These are phyloP conservation scores for Graphilbum ipis-grandicollis DNA, from an alignment of 2,329 filamentous ascomycete genomes.

Conservation along the genomic window DNA sequence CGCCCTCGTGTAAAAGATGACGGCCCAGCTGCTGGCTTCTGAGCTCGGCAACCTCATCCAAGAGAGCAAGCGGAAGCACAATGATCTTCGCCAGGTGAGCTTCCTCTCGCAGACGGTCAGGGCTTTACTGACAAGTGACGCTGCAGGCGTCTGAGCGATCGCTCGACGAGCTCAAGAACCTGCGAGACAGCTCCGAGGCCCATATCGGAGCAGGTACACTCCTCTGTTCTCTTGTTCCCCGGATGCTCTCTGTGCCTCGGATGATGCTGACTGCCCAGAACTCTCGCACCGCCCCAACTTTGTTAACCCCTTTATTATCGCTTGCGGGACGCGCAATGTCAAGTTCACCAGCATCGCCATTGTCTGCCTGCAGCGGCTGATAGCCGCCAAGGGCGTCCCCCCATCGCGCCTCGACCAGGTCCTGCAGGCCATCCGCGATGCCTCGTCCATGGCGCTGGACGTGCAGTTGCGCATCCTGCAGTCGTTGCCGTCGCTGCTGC, in stretches of 20 bases:
- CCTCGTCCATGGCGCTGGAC: conserved; percentile 64
- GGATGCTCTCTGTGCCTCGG: no score
- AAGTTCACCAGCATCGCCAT: conserved; percentile 82
- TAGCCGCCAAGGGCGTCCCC: conserved; percentile 66
- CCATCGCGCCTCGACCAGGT: conserved; percentile 68
- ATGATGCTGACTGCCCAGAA: no score
- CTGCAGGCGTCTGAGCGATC: conserved; percentile 82
- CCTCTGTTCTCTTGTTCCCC: no score
- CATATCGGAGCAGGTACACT: conserved; percentile 59
- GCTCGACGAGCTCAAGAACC: conserved; percentile 66
- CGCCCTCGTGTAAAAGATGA: conserved; percentile 42
- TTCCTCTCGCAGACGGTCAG: neutral
- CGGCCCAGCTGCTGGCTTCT: conserved; percentile 71
- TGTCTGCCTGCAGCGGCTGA: conserved; percentile 74
- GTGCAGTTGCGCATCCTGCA: conserved; percentile 94
- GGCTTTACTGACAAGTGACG: neutral
- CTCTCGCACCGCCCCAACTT: conserved; percentile 68
- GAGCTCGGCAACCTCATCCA: conserved; percentile 84
- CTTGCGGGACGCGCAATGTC: conserved; percentile 75
- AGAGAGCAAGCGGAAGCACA: conserved; percentile 89
- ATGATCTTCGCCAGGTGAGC: conserved; percentile 62
- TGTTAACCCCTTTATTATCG: conserved; percentile 84
- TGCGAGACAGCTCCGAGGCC: conserved; percentile 58
- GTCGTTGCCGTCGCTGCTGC: conserved; percentile 71
- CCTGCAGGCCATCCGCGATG: conserved; percentile 73